Evolutionary conservation across 164 flowering plant genomes (phyloP), one percentile per base, ranked within the genome.

Genomic region (Litsea cubeba): DNA sequence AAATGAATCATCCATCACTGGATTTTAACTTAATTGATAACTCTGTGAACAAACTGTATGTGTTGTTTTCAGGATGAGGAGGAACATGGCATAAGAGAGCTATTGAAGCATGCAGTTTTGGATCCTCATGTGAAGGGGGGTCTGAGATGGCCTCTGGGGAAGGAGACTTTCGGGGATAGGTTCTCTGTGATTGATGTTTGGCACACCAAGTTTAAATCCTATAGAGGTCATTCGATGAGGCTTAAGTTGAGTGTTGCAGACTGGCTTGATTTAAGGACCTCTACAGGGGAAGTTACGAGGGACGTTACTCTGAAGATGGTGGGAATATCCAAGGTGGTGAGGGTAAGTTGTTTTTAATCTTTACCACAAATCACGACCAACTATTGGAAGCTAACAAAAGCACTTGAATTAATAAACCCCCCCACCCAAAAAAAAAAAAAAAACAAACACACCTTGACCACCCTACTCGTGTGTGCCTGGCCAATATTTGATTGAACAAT

Each of bases 131-230:
- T 81, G 25, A 85, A 78, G 79, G 91, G 93, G 26, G 89, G 90
- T 10, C 71, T 89, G 64, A 81, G 89, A 78, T 89, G 93, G 93
- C 84, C 91, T 51, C 62, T 82, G 22, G 88, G 89, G 51, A 84
- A 84, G 77, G 82, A 81, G 28, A 69, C 82, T 75, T 72, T 75
- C 35, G 87, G 87, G 1, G 83, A 78, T 71, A 72, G 83, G 76
- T 88, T 70, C 75, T 69, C 68, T 35, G 81, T 89, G 26, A 72
- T 80, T 60, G 86, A 84, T 0, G 80, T 73, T 65, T 87, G 89
- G 90, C 90, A 89, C 81, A 83, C 78, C 30, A 77, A 68, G 73
- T 35, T 72, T 26, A 82, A 73, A 75, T 0, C 76, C 68, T 88
- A 82, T 78, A 71, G 40, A 22, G 81, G 65, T 60, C 76, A 84